Base-by-base conservation (phyloP, 108 stramenopile species). In the Nannochloropsis gaditana region DNA sequence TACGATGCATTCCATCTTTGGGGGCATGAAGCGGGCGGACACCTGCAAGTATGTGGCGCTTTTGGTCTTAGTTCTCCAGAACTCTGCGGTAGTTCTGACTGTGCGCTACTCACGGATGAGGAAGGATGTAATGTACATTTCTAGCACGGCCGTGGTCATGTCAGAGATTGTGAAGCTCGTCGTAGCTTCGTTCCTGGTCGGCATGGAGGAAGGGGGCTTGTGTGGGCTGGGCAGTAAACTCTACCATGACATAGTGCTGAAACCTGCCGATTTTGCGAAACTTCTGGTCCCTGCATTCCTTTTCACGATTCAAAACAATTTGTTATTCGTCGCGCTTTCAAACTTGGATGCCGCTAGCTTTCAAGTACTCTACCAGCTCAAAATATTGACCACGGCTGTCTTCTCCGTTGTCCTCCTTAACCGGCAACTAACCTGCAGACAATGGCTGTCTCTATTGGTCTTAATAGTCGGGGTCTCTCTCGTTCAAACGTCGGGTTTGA, bases 351-450 rank as follows among this genome's bases (percentile, higher is more conserved):
- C 96, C 9, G 95, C 97, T 42, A 90, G 96, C 44, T 97, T 94
- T 85, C 96, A 97, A 90, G 96, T 98, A 31, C 93, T 94, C 15
- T 97, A 96, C 86, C 96, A 98, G 86, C 92, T 93, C 45, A 98
- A 98, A 85, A 87, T 98, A 59, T 91, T 98, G 41, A 97, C 97
- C 9, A 96, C 96, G 3, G 97, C 97, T 41, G 81, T 96, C 79
- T 96, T 97, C 31, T 92, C 92, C 59, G 95, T 96, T 44, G 81
- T 93, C 41, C 94, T 98, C 94, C 91, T 98, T 81, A 90, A 95
- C 43, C 93, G 80, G 83, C 88, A 91, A 84, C 93, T 96, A 73
- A 93, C 93, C 11, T 4, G 21, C 31, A 88, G 86, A 1, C 94
- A 95, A 86, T 95, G 95, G 95, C 59, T 90, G 11, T 92, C 95